A percentile compares a stretch with the other conserved stretches of the same genome.
These are phyloP conservation scores for Cutaneotrichosporon cutaneum DNA, from an alignment of 1,284 basidiomycete species.

Conservation along the genomic window DNA sequence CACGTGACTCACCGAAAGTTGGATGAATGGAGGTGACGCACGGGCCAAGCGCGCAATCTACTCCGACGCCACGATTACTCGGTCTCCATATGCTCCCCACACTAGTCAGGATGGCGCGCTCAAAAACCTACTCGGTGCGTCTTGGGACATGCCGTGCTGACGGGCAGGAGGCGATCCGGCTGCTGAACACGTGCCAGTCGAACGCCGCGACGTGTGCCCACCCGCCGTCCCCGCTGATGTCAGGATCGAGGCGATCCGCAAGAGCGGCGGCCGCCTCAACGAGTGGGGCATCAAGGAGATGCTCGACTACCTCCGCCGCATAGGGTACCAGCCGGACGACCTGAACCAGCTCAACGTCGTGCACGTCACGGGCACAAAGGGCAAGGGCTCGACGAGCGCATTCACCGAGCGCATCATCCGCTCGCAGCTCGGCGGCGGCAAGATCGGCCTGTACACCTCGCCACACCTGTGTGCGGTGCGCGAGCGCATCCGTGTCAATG, in stretches of 20 bases:
- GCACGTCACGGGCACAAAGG: constrained; percentile 98
- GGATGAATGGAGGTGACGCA: neutral
- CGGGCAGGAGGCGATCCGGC: constrained; percentile 69
- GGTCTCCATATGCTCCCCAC: constrained; percentile 32
- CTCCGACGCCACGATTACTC: neutral
- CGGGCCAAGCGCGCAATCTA: neutral
- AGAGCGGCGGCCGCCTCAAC: constrained; percentile 68
- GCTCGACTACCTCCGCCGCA: constrained; percentile 81
- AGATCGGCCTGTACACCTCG: constrained; percentile 84
- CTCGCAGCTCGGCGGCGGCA: constrained; percentile 34
- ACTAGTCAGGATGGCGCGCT: constrained; percentile 34
- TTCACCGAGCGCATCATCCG: constrained; percentile 64
- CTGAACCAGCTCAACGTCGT: constrained; percentile 88
- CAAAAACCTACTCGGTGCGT: constrained; percentile 33
- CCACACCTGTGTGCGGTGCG: constrained; percentile 95
- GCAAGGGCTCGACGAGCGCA: constrained; percentile 95
- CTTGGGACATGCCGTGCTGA: neutral
- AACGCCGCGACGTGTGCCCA: constrained; percentile 77
- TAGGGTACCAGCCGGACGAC: constrained; percentile 82
- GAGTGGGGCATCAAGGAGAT: constrained; percentile 81
- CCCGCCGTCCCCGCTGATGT: constrained; percentile 9
- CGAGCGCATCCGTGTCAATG: constrained; percentile 93
- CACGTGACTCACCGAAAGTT: constrained; percentile 10
- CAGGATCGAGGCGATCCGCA: constrained; percentile 73
- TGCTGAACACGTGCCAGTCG: constrained; percentile 87